These are phyloP conservation scores for Coemansia sp. DNA, from an alignment of 192 early-diverging fungal genomes.

Conservation along the genomic window DNA sequence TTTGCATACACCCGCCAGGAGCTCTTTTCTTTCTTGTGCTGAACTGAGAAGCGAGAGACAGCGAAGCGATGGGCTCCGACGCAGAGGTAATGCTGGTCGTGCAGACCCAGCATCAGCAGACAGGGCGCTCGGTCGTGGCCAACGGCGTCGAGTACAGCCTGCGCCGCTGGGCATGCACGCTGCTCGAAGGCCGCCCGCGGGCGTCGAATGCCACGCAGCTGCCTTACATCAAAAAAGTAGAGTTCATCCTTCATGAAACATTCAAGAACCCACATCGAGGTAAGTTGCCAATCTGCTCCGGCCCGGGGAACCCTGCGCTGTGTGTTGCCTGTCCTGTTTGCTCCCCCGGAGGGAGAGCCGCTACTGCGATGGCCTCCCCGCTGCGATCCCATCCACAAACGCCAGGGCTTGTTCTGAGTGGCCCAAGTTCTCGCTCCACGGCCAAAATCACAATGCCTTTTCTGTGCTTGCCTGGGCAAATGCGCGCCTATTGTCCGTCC, in stretches of 20 bases:
- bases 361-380: slow-evolving; percentile 8
- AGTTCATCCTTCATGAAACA: slow-evolving; percentile 49
- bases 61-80: slow-evolving; percentile 16
- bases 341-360: not conserved
- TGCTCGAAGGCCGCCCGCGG: slow-evolving; percentile 39
- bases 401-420: not conserved
- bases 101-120: slow-evolving; percentile 36
- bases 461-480: not conserved
- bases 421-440: not conserved
- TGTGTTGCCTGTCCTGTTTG: not conserved
- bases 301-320: slow-evolving; percentile 8
- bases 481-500: not conserved
- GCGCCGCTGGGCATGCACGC: slow-evolving; percentile 45
- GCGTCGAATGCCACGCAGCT: slow-evolving; percentile 20
- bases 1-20: not conserved
- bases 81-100: slow-evolving; percentile 29
- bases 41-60: too few species aligned
- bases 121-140: slow-evolving; percentile 18
- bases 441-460: not conserved
- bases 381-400: slow-evolving; percentile 1
- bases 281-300: slow-evolving; percentile 14
- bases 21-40: not conserved
- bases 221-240: slow-evolving; percentile 46
- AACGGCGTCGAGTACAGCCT: slow-evolving; percentile 37
- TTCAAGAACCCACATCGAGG: slow-evolving; percentile 45